These are phyloP conservation scores for Porphyra umbilicalis DNA, from an alignment of 31 red algal genomes.

Conservation along the genomic window DNA sequence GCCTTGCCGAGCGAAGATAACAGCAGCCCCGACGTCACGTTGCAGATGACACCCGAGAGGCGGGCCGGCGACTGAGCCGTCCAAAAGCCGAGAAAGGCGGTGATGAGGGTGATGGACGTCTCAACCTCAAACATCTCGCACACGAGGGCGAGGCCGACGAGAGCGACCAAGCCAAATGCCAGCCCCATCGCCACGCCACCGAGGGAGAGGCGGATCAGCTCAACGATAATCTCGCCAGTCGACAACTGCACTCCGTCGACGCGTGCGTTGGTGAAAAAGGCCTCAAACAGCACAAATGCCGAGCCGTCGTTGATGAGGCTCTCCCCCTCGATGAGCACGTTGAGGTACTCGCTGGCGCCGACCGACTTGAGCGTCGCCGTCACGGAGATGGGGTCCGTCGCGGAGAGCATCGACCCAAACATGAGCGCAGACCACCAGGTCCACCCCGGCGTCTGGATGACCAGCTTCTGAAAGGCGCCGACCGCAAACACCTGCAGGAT, in stretches of 20 bases:
- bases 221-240: conserved; percentile 46
- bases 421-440: conserved; percentile 80
- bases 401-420: conserved; percentile 94
- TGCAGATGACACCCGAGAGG: conserved; percentile 78
- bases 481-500: conserved; percentile 67
- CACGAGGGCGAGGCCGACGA: conserved; percentile 60
- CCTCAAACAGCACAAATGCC: conserved; percentile 86
- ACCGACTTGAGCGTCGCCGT: conserved; percentile 73
- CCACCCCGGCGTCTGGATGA: conserved; percentile 65
- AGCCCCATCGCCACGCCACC: conserved; percentile 89
- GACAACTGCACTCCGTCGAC: conserved; percentile 13
- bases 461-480: conserved; percentile 55
- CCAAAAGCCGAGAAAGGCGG: conserved; percentile 86
- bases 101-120: conserved; percentile 70
- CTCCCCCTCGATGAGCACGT: conserved; percentile 94
- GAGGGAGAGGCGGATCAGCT: conserved; percentile 57
- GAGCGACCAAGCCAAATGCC: conserved; percentile 62
- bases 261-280: conserved; percentile 54
- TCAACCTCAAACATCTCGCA: conserved; percentile 84
- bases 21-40: conserved; percentile 74
- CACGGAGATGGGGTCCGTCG: conserved; percentile 92
- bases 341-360: conserved; percentile 68
- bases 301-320: conserved; percentile 98
- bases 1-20: conserved; percentile 75
- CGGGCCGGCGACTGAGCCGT: conserved; percentile 79